Evolutionary conservation across 208 protist genomes (phyloP).

Genomic region (Dictyostelium gargantuum): DNA sequence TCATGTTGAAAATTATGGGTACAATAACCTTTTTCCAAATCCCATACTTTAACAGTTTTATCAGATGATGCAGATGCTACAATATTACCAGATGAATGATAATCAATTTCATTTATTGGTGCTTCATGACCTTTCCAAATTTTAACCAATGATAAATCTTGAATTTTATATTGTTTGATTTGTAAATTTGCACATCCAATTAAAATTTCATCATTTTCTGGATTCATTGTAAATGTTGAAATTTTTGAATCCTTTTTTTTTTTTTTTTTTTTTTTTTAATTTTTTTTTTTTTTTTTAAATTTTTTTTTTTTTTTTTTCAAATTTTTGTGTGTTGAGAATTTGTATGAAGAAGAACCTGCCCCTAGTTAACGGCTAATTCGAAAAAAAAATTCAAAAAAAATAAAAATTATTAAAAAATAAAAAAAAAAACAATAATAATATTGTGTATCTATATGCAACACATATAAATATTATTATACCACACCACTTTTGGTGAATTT

Average conservation of each 20-base stretch:
- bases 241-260: constrained; percentile 3
- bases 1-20: constrained; percentile 75
- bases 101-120: constrained; percentile 20
- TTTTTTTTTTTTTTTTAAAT: too few relatives aligned
- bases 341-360: too few relatives aligned
- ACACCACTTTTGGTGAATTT: too few relatives aligned
- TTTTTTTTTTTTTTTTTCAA: too few relatives aligned
- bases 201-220: background rate
- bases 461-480: too few relatives aligned
- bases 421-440: too few relatives aligned
- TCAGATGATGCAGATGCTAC: constrained; percentile 74
- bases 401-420: too few relatives aligned
- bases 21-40: constrained; percentile 74
- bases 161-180: background rate
- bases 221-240: background rate
- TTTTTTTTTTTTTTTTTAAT: background rate
- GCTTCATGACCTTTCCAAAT: constrained; percentile 50
- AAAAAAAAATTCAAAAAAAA: too few relatives aligned
- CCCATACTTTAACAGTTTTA: constrained; percentile 75
- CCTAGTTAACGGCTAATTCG: too few relatives aligned
- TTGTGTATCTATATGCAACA: too few relatives aligned
- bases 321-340: too few relatives aligned
- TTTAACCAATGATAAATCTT: background rate
- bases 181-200: constrained; percentile 4
- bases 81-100: constrained; percentile 56